A percentile compares a stretch with the other conserved stretches of the same genome.
These are phyloP conservation scores for Aspergillus sp. DNA, from an alignment of 2,329 filamentous ascomycete species.

Conservation along the genomic window DNA sequence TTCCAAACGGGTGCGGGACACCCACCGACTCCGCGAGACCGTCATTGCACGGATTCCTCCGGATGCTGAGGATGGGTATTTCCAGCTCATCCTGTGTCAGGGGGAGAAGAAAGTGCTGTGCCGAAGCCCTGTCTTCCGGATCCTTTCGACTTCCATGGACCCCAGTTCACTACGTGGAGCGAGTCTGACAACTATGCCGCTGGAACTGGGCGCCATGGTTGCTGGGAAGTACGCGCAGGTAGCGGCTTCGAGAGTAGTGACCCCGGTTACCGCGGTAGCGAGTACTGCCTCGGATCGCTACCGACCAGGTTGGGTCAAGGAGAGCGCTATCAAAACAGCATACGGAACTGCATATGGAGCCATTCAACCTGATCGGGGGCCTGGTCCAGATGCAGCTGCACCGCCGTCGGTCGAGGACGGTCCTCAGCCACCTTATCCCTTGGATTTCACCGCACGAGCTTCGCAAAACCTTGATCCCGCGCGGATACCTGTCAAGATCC, in stretches of 20 bases:
- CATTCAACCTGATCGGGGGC: slow-evolving; percentile 26
- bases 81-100: slow-evolving; percentile 64
- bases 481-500: slow-evolving; percentile 48
- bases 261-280: slow-evolving; percentile 26
- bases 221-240: slow-evolving; percentile 45
- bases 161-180: slow-evolving; percentile 64
- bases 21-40: slow-evolving; percentile 61
- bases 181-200: slow-evolving; percentile 62
- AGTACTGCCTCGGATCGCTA: slow-evolving; percentile 27
- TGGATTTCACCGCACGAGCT: slow-evolving; percentile 34
- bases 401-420: slow-evolving; percentile 26
- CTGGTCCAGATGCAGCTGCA: slow-evolving; percentile 3
- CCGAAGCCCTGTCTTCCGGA: slow-evolving; percentile 65
- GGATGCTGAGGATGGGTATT: slow-evolving; percentile 65
- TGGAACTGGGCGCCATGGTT: slow-evolving; percentile 59
- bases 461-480: slow-evolving; percentile 34
- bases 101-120: slow-evolving; percentile 62
- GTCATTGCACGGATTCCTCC: slow-evolving; percentile 65
- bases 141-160: slow-evolving; percentile 66
- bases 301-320: slow-evolving; percentile 29
- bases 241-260: slow-evolving; percentile 23
- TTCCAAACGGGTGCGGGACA: slow-evolving; percentile 44
- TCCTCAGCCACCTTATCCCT: slow-evolving; percentile 32
- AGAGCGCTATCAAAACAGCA: slow-evolving; percentile 33
- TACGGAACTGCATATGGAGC: slow-evolving; percentile 36